Base-by-base conservation (phyloP, 2,329 filamentous ascomycete genomes). In the Fusarium continuum region DNA sequence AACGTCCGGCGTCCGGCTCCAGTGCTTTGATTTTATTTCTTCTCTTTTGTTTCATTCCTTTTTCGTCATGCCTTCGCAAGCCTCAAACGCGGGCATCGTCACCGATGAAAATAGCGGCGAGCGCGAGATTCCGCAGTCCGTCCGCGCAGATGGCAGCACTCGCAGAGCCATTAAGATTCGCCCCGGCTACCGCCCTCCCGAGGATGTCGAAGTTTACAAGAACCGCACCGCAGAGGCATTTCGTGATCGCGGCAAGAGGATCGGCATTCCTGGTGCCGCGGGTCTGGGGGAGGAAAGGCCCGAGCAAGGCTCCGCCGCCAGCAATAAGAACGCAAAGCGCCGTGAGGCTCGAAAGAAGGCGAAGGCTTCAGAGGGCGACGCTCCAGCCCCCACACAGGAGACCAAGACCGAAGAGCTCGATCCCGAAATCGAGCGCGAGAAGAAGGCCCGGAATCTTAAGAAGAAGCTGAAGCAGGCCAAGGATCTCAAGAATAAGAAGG, bases 201-300 rank as follows among this genome's bases (percentile, higher is more conserved):
- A 99, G 79, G 95, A 99, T 77, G 90, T 98, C 64, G 93, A 97
- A 74, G 83, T 97, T 39, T 99, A 99, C 85, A 96, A 93, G 80
- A 97, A 96, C 77, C 89, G 91, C 54, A 93, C 89, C 2, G 93
- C 93, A 44, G 91, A 95, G 74, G 88, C 87, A 44, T 97, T 91
- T 80, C 92, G 92, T 73, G 92, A 87, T 68, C 88, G 92, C 61
- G 88, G 85, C 55, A 80, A 74, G 76, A 54, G 90, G 85, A 73
- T 76, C 19, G 77, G 77, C 19, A 85, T 97, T 5, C 91, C 92
- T 5, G 94, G 94, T 20, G 91, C 92, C 2, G 85, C 85, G 40
- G 83, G 84, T 6, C 67, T 85, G 46, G 77, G 80, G 52, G 83
- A 85, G 2, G 82, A 85, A 45, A 78, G 79, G 34, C 68, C 78